phyloP scores from a whole-genome alignment of 1,139 yeast species.

The Yamadazyma membranifaciens region DNA sequence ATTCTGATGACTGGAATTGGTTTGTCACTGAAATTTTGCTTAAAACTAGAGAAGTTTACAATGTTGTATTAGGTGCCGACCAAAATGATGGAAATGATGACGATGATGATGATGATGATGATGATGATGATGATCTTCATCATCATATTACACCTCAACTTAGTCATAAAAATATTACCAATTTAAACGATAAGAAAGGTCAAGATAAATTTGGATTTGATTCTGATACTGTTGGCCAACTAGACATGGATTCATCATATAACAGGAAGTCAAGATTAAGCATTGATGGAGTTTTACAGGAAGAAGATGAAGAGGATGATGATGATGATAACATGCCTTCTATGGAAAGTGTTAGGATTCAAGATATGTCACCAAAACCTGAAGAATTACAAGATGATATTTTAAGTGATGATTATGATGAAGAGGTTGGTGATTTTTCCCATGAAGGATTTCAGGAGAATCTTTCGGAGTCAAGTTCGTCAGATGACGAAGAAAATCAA shows the following conservation, averaged over 20 bases:
- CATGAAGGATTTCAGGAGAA: conserved; percentile 32
- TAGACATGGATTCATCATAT: conserved; percentile 32
- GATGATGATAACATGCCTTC: conserved; percentile 16
- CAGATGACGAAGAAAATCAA: conserved; percentile 26
- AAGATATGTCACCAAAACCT: conserved; percentile 26
- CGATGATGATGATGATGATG: conserved; percentile 12
- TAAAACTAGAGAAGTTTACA: conserved; percentile 46
- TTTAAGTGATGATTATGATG: conserved; percentile 24
- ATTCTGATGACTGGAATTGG: conserved; percentile 44
- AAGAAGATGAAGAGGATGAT: conserved; percentile 1
- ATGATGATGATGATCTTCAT: background rate
- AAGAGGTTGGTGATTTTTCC: conserved; percentile 20
- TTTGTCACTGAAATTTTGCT: conserved; percentile 42
- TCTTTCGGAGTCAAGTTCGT: conserved; percentile 39
- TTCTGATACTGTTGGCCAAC: conserved; percentile 33
- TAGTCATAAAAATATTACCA: background rate
- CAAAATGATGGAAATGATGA: conserved; percentile 7
- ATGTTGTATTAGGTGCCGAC: conserved; percentile 41
- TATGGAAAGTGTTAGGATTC: conserved; percentile 24
- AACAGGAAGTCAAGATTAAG: conserved; percentile 17
- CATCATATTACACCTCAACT: background rate
- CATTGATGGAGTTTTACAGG: conserved; percentile 14
- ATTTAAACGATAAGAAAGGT: background rate
- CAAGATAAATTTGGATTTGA: conserved; percentile 25
- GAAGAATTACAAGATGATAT: conserved; percentile 13